Percentiles rank a stretch among this genome's conserved stretches.
Evolutionary conservation across 257 asterid species (phyloP).

Genomic region (Nicotiana paniculata): DNA sequence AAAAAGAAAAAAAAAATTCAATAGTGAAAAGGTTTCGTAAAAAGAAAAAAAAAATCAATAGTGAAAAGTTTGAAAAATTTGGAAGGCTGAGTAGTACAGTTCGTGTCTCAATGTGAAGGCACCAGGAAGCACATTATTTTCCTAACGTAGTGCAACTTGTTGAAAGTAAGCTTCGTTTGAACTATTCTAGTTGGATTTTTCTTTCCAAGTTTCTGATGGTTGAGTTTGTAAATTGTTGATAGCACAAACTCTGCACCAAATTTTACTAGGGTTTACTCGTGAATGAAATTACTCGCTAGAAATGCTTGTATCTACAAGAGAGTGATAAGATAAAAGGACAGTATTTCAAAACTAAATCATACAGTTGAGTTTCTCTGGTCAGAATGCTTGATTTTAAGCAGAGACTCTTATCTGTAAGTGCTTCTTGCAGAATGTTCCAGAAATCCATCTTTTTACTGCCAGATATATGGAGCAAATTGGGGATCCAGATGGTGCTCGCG

Average conservation of each 20-base stretch:
- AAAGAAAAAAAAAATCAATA: not conserved
- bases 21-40: not conserved
- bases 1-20: not conserved
- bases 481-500: conserved; percentile 57
- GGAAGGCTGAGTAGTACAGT: not conserved
- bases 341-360: not conserved
- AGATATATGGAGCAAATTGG: conserved; percentile 81
- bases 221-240: not conserved
- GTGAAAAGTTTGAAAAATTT: not conserved
- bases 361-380: not conserved
- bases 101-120: not conserved
- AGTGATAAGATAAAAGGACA: not conserved
- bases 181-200: not conserved
- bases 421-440: conserved; percentile 57
- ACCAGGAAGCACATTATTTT: not conserved
- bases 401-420: conserved; percentile 2
- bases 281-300: not conserved
- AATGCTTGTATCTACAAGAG: not conserved
- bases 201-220: not conserved
- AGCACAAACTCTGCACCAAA: not conserved
- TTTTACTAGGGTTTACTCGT: not conserved
- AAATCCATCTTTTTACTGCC: conserved; percentile 71
- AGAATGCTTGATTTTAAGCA: not conserved
- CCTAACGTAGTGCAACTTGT: not conserved
- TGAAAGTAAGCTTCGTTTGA: not conserved